These are phyloP conservation scores for Chaetoscypha palmicola DNA, from an alignment of 2,329 filamentous ascomycete genomes.

Conservation along the genomic window DNA sequence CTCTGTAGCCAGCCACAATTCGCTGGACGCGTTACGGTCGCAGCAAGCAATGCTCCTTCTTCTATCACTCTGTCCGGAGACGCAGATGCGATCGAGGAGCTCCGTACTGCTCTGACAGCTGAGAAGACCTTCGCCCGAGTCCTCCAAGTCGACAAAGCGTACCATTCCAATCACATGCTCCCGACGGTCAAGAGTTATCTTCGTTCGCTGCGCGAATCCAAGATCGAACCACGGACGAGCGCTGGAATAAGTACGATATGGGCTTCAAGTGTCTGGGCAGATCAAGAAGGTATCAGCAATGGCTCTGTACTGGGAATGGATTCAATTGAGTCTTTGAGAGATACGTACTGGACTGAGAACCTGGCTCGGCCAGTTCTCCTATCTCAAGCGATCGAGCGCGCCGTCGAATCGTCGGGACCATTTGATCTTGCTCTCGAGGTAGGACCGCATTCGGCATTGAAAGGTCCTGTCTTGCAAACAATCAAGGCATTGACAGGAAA, in stretches of 20 bases:
- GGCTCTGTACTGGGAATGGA: not conserved
- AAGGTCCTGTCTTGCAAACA: not conserved
- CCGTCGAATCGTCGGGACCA: not conserved
- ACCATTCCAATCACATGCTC: conserved; percentile 22
- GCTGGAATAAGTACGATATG: conserved; percentile 18
- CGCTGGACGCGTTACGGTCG: conserved; percentile 22
- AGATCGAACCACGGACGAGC: conserved; percentile 1
- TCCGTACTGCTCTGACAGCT: conserved; percentile 8
- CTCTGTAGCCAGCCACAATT: conserved; percentile 2
- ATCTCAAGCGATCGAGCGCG: not conserved
- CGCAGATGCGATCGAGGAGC: conserved; percentile 10
- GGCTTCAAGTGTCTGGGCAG: conserved; percentile 31
- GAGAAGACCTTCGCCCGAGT: conserved; percentile 13
- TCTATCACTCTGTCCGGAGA: conserved; percentile 26
- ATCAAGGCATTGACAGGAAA: not conserved
- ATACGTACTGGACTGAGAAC: conserved; percentile 39
- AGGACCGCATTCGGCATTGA: conserved; percentile 6
- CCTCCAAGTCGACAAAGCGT: conserved; percentile 20
- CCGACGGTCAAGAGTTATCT: conserved; percentile 5
- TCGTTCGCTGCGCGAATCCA: not conserved
- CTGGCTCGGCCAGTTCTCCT: conserved; percentile 39
- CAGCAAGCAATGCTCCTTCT: conserved; percentile 24
- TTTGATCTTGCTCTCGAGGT: conserved; percentile 4
- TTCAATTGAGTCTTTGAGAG: not conserved
- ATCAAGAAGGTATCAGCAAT: too few species aligned